phyloP scores from a whole-genome alignment of 169 alveolate species.

The Eimeria sp. region DNA sequence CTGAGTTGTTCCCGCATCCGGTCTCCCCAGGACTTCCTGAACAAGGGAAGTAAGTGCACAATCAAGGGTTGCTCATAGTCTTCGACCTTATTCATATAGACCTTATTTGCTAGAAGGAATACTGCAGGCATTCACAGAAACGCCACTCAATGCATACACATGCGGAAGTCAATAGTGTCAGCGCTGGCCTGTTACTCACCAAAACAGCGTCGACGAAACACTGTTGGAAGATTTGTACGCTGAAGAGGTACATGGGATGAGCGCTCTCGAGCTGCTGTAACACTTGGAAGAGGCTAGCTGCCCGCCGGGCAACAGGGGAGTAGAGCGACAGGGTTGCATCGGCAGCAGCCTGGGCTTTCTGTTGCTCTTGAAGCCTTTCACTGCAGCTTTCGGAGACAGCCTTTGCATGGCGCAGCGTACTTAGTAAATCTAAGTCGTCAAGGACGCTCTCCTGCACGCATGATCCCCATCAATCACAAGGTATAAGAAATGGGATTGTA shows the following conservation, averaged over 20 bases:
- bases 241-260: slow-evolving; percentile 97
- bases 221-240: slow-evolving; percentile 93
- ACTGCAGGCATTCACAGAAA: background rate
- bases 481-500: background rate
- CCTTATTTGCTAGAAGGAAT: background rate
- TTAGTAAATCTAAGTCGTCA: slow-evolving; percentile 97
- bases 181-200: slow-evolving; percentile 32
- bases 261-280: slow-evolving; percentile 93
- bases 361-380: slow-evolving; percentile 93
- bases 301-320: slow-evolving; percentile 97
- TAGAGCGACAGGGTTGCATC: slow-evolving; percentile 95
- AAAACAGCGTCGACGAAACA: slow-evolving; percentile 92
- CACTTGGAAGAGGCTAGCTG: slow-evolving; percentile 93
- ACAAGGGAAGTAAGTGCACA: background rate
- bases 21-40: slow-evolving; percentile 50
- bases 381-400: slow-evolving; percentile 96
- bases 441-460: slow-evolving; percentile 91
- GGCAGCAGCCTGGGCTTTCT: slow-evolving; percentile 92
- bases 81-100: background rate
- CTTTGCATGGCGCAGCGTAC: slow-evolving; percentile 96
- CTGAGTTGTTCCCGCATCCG: slow-evolving; percentile 31
- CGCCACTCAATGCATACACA: too few species aligned
- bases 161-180: background rate
- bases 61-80: background rate
- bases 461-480: background rate